Evolutionary conservation across 1,139 yeast species (phyloP), one percentile per base, ranked within the genome.

Genomic region (Candida labiduridarum): DNA sequence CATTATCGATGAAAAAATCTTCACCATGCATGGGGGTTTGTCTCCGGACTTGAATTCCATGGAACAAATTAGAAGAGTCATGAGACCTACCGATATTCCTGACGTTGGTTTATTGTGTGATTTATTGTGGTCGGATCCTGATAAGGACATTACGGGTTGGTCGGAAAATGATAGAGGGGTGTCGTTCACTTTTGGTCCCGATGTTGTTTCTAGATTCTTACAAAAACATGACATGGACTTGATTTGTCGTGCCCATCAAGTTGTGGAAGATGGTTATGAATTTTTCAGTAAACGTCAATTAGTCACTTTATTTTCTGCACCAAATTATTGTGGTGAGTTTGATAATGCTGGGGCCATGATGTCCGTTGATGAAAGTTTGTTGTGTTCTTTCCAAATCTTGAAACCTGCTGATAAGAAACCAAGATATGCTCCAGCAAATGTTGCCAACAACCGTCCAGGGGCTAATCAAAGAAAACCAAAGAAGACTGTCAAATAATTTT

Each of bases 291-390:
- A 92, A 71, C 87, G 98, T 64, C 97, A 92, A 72, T 82, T 94
- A 66, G 98, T 94, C 49, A 94, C 99, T 18, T 78, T 94, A 58
- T 94, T 94, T 67, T 85, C 95, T 46, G 98, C 98, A 47, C 99
- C 98, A 59, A 94, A 94, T 72, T 94, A 94, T 69, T 94, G 98
- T 81, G 98, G 98, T 59, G 98, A 94, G 72, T 94, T 94, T 68
- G 97, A 94, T 70, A 94, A 94, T 68, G 97, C 97, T 9, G 99
- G 98, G 62, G 98, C 98, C 36, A 92, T 94, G 96, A 94, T 94
- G 99, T 86, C 96, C 63, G 98, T 94, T 50, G 98, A 94, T 69
- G 97, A 92, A 71, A 86, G 94, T 67, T 82, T 94, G 65, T 80
- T 94, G 63, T 94, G 99, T 77, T 91, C 97, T 15, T 94, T 94